Conservation (phyloP, 2,329 filamentous ascomycete species). For the Sarocladium kiliense region DNA sequence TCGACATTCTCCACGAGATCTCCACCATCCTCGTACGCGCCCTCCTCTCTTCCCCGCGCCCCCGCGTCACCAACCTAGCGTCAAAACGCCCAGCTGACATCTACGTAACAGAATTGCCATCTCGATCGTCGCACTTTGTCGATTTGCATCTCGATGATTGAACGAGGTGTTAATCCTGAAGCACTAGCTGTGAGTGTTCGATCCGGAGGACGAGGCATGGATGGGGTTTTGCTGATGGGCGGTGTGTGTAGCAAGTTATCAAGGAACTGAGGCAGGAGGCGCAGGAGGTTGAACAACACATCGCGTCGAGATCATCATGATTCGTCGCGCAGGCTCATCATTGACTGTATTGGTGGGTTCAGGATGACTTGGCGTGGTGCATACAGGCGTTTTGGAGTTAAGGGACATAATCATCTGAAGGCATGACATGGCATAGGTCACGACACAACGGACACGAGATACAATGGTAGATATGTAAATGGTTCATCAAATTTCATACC, state of each 20-base stretch:
- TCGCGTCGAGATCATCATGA: conserved; percentile 22
- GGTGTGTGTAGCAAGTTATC: conserved; percentile 44
- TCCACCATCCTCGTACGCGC: conserved; percentile 75
- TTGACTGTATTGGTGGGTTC: too few species aligned
- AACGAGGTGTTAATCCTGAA: conserved; percentile 95
- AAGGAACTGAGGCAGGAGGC: conserved; percentile 55
- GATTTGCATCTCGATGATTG: conserved; percentile 93
- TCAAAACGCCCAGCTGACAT: conserved; percentile 9
- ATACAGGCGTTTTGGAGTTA: neutral
- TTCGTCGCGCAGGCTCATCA: too few species aligned
- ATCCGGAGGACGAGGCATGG: too few species aligned
- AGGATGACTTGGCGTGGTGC: too few species aligned
- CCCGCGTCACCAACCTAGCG: too few species aligned
- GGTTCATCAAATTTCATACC: too few species aligned
- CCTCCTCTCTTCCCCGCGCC: neutral
- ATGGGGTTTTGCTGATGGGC: neutral
- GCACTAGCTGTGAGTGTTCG: conserved; percentile 78
- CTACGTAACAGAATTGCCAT: conserved; percentile 82
- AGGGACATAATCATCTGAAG: too few species aligned
- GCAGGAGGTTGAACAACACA: conserved; percentile 41
- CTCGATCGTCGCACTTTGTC: conserved; percentile 87
- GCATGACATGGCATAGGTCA: too few species aligned
- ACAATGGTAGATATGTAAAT: too few species aligned
- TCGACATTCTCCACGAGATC: conserved; percentile 80
- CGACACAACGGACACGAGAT: too few species aligned